Evolutionary conservation across 192 early-diverging fungal genomes (phyloP).

Genomic region (Irineochytrium annulatum): DNA sequence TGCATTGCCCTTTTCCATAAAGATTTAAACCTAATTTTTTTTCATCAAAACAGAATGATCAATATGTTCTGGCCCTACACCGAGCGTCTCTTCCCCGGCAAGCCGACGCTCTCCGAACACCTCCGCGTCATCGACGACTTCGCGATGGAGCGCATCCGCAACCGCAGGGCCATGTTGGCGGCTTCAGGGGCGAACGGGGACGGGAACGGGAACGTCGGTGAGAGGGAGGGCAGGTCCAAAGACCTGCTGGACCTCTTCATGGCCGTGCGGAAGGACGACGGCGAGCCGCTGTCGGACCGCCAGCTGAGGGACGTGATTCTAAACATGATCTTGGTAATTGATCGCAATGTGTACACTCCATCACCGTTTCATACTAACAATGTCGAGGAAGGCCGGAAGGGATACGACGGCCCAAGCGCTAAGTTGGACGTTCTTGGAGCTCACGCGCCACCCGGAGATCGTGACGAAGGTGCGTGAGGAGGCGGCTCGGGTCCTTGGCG

Average conservation of each 20-base stretch:
- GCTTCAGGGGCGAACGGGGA: background rate
- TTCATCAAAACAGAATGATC: too few species aligned
- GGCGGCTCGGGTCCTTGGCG: slow-evolving; percentile 6
- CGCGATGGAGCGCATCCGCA: background rate
- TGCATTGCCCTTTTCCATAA: too few species aligned
- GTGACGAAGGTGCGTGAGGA: slow-evolving; percentile 23
- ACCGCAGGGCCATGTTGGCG: background rate
- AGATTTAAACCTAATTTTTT: too few species aligned
- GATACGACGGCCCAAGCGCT: slow-evolving; percentile 57
- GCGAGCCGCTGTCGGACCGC: background rate
- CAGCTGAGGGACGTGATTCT: slow-evolving; percentile 4
- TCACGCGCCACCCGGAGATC: slow-evolving; percentile 34
- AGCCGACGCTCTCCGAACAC: background rate
- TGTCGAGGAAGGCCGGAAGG: too few species aligned
- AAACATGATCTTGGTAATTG: background rate
- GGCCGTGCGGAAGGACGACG: slow-evolving; percentile 15
- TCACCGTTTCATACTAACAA: too few species aligned
- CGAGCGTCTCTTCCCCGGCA: slow-evolving; percentile 6
- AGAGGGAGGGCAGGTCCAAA: too few species aligned
- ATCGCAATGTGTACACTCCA: too few species aligned
- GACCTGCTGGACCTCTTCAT: slow-evolving; percentile 35
- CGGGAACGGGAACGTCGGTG: background rate
- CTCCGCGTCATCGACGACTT: slow-evolving; percentile 12
- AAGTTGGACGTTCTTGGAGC: slow-evolving; percentile 45
- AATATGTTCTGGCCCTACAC: slow-evolving; percentile 13